Percentiles rank a stretch among this genome's conserved stretches.
These are phyloP conservation scores for Peniophora sp. DNA, from an alignment of 1,284 basidiomycete species.

Conservation along the genomic window DNA sequence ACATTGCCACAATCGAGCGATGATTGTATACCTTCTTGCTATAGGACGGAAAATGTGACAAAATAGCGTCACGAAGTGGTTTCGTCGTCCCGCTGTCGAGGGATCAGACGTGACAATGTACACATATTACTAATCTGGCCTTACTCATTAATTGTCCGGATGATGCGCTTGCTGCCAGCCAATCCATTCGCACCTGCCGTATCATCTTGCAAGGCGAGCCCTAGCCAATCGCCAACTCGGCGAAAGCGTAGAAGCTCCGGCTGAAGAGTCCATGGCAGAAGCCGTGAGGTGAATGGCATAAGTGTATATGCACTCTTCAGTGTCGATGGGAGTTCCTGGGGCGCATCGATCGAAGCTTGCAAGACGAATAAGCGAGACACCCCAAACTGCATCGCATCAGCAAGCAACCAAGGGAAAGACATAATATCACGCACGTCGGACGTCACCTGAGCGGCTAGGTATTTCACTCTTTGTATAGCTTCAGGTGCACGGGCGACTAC, in stretches of 20 bases:
- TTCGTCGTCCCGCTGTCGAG: constrained; percentile 1
- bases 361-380: background rate
- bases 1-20: no score
- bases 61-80: background rate
- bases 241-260: constrained; percentile 48
- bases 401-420: background rate
- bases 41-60: no score
- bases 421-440: background rate
- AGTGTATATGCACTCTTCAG: constrained; percentile 38
- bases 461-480: constrained; percentile 38
- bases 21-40: no score
- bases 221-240: constrained; percentile 31
- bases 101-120: background rate
- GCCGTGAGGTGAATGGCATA: constrained; percentile 52
- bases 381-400: background rate
- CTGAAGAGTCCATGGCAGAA: constrained; percentile 39
- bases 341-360: background rate
- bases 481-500: constrained; percentile 38
- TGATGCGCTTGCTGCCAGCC: background rate
- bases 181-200: background rate
- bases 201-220: background rate
- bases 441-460: constrained; percentile 43
- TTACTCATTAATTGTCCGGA: no score
- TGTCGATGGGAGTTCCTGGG: background rate
- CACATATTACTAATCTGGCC: no score